Base-by-base conservation (phyloP, 2,329 filamentous ascomycete species). In the Alternaria sp. region DNA sequence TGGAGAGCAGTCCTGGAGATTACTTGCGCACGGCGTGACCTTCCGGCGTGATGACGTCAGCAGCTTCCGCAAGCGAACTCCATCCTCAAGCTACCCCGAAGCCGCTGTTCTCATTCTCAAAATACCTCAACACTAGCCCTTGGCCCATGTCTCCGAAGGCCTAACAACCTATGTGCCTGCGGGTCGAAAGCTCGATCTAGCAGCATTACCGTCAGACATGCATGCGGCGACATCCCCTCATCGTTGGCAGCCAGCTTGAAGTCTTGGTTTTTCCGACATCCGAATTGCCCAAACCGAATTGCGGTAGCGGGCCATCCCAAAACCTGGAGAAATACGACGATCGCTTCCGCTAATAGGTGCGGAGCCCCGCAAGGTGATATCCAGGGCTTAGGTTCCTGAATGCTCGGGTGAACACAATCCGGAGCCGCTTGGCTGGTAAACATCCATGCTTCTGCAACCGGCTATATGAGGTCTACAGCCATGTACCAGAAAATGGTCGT, bases 381-480 rank as follows among this genome's bases (percentile, higher is more conserved):
- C 28, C 25, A 52, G 36, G 59, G 59, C 49, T 60, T 55, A 54
- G 52, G 67, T 73, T 69, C 65, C 69, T 72, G 69, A 57, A 44
- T 30, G 55, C 67, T 74, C 73, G 74, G 70, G 67, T 57, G 66
- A 74, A 65, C 61, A 59, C 28, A 44, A 28, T 56, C 69, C 74
- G 70, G 72, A 60, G 52, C 50, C 62, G 58, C 74, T 76, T 74
- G 74, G 74, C 74, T 64, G 32, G 59, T 59, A 55, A 57, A 55
- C 58, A 54, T 19, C 32, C 57, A 50, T 68, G 66, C 32, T 23
- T 49, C 54, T 57, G 60, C 43, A 61, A 49, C 60, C 62, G 62
- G 61, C 54, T 72, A 73, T 73, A 71, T 64, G 66, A 68, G 61
- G 57, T 61, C 62, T 56, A 55, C 64, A 61, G 45, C 54, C 56